Evolutionary conservation across 257 asterid genomes (phyloP).

Genomic region (Sherardia arvensis): DNA sequence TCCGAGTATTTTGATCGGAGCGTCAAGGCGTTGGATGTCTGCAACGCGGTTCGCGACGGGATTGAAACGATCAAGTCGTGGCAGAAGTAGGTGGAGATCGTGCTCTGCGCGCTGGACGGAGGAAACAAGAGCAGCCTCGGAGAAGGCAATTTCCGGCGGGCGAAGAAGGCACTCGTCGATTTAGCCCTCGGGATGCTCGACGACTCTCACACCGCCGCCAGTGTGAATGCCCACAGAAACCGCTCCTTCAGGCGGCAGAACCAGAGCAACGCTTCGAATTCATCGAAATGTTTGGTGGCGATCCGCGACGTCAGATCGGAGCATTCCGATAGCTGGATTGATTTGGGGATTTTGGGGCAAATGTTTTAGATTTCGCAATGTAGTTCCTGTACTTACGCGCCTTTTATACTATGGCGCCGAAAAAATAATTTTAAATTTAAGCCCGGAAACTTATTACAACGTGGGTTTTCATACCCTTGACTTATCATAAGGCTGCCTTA

Average conservation of each 20-base stretch:
- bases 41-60: conserved; percentile 90
- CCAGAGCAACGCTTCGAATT: too few relatives aligned
- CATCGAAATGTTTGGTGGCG: too few relatives aligned
- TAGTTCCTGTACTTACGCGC: too few relatives aligned
- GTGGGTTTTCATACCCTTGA: too few relatives aligned
- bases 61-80: conserved; percentile 81
- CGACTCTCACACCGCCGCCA: conserved; percentile 51
- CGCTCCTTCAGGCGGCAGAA: conserved; percentile 68
- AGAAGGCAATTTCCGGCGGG: conserved; percentile 90
- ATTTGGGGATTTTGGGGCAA: too few relatives aligned
- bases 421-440: too few relatives aligned
- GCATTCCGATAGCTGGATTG: conserved; percentile 69
- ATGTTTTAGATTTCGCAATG: too few relatives aligned
- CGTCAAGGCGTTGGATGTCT: conserved; percentile 77
- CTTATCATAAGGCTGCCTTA: too few relatives aligned
- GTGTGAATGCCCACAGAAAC: conserved; percentile 50
- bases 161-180: conserved; percentile 65
- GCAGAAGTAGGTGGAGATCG: conserved; percentile 81
- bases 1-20: conserved; percentile 70
- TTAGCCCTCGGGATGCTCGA: conserved; percentile 80
- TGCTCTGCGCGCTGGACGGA: conserved; percentile 59
- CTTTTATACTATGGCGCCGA: too few relatives aligned
- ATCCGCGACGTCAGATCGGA: too few relatives aligned
- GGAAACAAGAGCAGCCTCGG: conserved; percentile 51
- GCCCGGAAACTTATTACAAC: too few relatives aligned